phyloP scores from a whole-genome alignment of 2,329 filamentous ascomycete genomes.

The Chrysosporium queenslandicum region DNA sequence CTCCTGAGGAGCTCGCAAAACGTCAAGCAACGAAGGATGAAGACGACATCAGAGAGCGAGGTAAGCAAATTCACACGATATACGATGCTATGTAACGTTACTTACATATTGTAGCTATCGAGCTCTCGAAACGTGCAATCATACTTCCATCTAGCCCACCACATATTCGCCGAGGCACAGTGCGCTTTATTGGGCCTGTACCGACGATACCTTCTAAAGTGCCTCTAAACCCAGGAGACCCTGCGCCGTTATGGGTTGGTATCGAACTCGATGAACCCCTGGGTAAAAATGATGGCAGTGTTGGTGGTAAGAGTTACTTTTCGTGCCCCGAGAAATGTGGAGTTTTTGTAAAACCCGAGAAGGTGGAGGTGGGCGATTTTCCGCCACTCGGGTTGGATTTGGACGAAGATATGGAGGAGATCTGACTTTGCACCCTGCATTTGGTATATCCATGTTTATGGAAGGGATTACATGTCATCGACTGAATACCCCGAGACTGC shows the following conservation, averaged over 20 bases:
- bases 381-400: slow-evolving; percentile 43
- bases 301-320: slow-evolving; percentile 47
- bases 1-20: slow-evolving; percentile 61
- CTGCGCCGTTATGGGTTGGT: slow-evolving; percentile 45
- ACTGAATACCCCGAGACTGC: not conserved
- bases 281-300: slow-evolving; percentile 54
- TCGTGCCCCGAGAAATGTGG: slow-evolving; percentile 45
- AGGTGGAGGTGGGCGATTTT: slow-evolving; percentile 53
- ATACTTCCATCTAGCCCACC: slow-evolving; percentile 35
- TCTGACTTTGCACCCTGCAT: too few relatives aligned
- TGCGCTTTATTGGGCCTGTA: slow-evolving; percentile 36
- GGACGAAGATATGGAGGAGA: slow-evolving; percentile 47
- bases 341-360: slow-evolving; percentile 53
- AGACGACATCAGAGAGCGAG: slow-evolving; percentile 56
- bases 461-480: too few relatives aligned
- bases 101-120: slow-evolving; percentile 30
- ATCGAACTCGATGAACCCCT: slow-evolving; percentile 54
- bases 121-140: slow-evolving; percentile 35
- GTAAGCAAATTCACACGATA: slow-evolving; percentile 36
- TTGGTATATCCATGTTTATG: too few relatives aligned
- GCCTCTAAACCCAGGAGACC: slow-evolving; percentile 18
- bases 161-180: slow-evolving; percentile 36
- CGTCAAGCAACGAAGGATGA: slow-evolving; percentile 50
- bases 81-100: not conserved
- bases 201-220: slow-evolving; percentile 29